Evolutionary conservation across 208 protist genomes (phyloP).

Genomic region (Phytomonas serpens): DNA sequence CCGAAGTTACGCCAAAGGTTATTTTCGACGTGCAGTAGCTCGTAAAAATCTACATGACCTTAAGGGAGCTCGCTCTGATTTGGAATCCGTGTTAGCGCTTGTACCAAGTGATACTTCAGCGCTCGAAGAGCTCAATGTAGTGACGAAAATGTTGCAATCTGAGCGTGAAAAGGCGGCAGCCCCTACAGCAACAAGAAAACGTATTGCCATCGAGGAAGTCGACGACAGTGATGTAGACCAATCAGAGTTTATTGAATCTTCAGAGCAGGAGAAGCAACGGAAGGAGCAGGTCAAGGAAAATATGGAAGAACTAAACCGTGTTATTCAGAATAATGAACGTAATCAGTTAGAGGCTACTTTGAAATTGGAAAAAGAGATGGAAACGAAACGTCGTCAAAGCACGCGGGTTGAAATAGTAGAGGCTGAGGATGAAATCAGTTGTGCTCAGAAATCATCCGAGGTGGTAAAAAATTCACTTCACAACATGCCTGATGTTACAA

Average conservation of each 20-base stretch:
- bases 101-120: constrained; percentile 57
- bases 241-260: neutral
- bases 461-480: neutral
- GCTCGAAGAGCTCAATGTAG: constrained; percentile 50
- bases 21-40: constrained; percentile 79
- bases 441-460: neutral
- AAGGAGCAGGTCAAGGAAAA: neutral
- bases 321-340: neutral
- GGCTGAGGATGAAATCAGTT: neutral
- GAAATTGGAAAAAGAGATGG: constrained; percentile 1
- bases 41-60: constrained; percentile 77
- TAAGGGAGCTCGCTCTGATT: constrained; percentile 72
- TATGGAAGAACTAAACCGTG: neutral
- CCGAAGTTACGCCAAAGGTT: constrained; percentile 77
- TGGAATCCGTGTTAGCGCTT: constrained; percentile 81
- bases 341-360: neutral
- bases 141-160: constrained; percentile 66
- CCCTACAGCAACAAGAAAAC: constrained; percentile 33
- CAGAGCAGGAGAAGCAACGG: neutral
- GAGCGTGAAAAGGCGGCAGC: constrained; percentile 22
- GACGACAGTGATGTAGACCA: constrained; percentile 30
- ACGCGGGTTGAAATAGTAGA: constrained; percentile 5
- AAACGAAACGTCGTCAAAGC: neutral
- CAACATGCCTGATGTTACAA: neutral
- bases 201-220: constrained; percentile 79